These are phyloP conservation scores for Lablab purpureus DNA, from an alignment of 306 rosid genomes.

Conservation along the genomic window DNA sequence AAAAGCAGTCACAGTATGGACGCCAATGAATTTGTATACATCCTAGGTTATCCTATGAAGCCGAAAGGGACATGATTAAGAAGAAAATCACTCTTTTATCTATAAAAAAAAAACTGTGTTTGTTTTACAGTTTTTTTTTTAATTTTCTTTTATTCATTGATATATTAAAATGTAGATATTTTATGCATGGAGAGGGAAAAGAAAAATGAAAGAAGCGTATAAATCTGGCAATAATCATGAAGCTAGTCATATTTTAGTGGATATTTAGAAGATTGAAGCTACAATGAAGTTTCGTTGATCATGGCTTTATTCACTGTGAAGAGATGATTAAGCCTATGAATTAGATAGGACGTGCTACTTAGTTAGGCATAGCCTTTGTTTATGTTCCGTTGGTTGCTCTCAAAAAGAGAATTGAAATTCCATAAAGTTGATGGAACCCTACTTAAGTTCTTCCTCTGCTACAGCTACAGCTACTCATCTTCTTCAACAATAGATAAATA, in stretches of 20 bases:
- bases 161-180: background rate
- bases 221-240: no score
- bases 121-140: no score
- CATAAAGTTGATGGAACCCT: constrained; percentile 48
- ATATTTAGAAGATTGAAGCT: constrained; percentile 25
- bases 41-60: no score
- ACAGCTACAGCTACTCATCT: constrained; percentile 16
- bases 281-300: constrained; percentile 27
- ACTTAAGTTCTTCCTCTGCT: constrained; percentile 32
- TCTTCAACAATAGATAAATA: constrained; percentile 10
- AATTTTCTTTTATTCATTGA: background rate
- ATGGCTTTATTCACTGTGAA: constrained; percentile 40
- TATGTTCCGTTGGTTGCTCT: constrained; percentile 2
- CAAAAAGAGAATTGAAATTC: constrained; percentile 30
- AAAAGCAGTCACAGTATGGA: no score
- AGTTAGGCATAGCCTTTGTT: constrained; percentile 41
- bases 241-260: background rate
- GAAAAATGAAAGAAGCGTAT: background rate
- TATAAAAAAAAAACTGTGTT: no score
- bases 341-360: constrained; percentile 20
- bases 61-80: no score
- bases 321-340: constrained; percentile 38
- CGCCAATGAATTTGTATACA: no score
- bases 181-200: background rate
- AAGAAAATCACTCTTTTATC: no score